Evolutionary conservation across 2,329 filamentous ascomycete genomes (phyloP).

Genomic region (Aspergillus luchuensis): DNA sequence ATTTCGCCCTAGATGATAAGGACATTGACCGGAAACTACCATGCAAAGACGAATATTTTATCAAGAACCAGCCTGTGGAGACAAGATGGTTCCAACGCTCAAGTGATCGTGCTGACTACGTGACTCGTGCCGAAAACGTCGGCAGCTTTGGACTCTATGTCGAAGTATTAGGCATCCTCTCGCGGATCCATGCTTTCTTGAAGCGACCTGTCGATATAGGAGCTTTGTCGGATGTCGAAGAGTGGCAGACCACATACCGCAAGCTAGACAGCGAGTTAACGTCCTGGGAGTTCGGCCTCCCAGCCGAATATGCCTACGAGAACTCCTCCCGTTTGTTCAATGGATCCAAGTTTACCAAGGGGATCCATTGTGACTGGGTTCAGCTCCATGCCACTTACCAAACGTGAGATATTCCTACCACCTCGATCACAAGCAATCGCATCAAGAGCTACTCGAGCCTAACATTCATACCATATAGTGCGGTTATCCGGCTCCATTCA

Average conservation of each 20-base stretch:
- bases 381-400: constrained; percentile 91
- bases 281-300: constrained; percentile 80
- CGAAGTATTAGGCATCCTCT: constrained; percentile 83
- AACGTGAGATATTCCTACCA: constrained; percentile 56
- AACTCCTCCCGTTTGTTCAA: constrained; percentile 80
- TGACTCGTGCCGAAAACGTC: constrained; percentile 75
- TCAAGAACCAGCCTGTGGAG: constrained; percentile 79
- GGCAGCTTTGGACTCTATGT: constrained; percentile 89
- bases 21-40: constrained; percentile 86
- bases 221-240: constrained; percentile 78
- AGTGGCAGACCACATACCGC: constrained; percentile 85
- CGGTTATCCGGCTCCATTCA: constrained; percentile 86
- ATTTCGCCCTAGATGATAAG: constrained; percentile 84
- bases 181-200: constrained; percentile 83
- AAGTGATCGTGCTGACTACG: constrained; percentile 59
- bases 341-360: constrained; percentile 63
- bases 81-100: constrained; percentile 74
- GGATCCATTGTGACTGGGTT: constrained; percentile 78
- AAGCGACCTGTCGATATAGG: constrained; percentile 89
- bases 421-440: not conserved
- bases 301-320: constrained; percentile 70
- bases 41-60: constrained; percentile 83
- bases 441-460: not conserved
- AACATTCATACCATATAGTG: constrained; percentile 47
- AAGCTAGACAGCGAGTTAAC: constrained; percentile 79